Evolutionary conservation across 176 grass and related monocot species (phyloP), one percentile per base, ranked within the genome.

Genomic region (Carex littledalei): DNA sequence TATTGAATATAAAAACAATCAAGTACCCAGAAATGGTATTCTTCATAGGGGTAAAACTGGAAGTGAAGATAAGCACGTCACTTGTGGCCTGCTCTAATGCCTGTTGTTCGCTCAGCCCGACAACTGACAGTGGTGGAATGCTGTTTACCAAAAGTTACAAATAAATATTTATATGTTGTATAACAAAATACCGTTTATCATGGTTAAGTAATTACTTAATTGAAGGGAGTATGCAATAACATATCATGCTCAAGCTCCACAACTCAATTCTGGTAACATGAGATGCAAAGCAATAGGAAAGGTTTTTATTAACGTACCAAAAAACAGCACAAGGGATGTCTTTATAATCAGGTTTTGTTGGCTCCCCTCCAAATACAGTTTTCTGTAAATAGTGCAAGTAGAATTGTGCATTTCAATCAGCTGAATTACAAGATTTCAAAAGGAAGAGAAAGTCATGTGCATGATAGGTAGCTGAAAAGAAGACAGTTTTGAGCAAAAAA

Each of bases 281-380:
- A 29, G 7, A 79, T 24, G 61, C n/a, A 39, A 6, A 43, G 47
- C 0, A 84, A 85, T 63, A 56, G 39, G 1, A 82, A 32, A 20
- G 49, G 24, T 80, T 73, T 59, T 67, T 65, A 68, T 76, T 3
- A 0, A 77, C 87, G 84, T 90, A 98, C 95, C 80, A 88, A 86
- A 98, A 98, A 43, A 98, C 95, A 90, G 95, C 95, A 92, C 89
- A 95, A 65, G 96, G 93, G 78, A 98, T 66, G 87, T 95, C 86
- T 85, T 63, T 83, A 41, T 98, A 35, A 91, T 98, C 93, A 86
- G 96, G 96, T 79, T 95, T 98, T 81, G 63, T 85, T 82, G 85
- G 87, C 87, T 94, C 84, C 10, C 93, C 93, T 85, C 93, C 96
- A 88, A 98, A 98, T 53, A 98, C 91, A 81, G 91, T 95, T 98